These are phyloP conservation scores for Cytospora mali DNA, from an alignment of 2,329 filamentous ascomycete species.

Conservation along the genomic window DNA sequence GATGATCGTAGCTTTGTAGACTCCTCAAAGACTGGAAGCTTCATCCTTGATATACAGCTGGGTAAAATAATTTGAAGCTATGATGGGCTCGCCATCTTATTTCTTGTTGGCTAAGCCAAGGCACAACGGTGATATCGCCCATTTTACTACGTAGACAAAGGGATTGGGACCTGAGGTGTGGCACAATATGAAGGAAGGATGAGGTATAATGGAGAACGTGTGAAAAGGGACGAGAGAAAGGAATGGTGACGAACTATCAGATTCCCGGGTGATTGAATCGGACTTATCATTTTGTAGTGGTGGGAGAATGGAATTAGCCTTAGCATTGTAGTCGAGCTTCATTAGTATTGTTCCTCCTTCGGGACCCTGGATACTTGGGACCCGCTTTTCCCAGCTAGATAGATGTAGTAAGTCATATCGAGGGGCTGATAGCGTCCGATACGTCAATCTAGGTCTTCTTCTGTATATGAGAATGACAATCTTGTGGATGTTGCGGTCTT, in stretches of 20 bases:
- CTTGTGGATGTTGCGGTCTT: too few species aligned
- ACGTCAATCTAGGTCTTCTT: not conserved
- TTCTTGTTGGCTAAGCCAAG: not conserved
- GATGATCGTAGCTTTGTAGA: not conserved
- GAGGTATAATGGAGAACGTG: not conserved
- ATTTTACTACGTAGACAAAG: conserved; percentile 4
- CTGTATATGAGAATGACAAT: too few species aligned
- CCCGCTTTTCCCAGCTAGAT: not conserved
- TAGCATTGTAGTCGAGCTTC: conserved; percentile 19
- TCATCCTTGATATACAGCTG: not conserved
- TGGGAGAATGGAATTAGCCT: conserved; percentile 4
- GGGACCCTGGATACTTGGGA: not conserved
- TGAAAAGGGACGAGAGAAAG: not conserved
- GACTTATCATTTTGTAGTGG: conserved; percentile 18
- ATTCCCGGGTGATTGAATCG: not conserved
- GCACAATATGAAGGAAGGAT: conserved; percentile 5
- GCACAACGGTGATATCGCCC: not conserved
- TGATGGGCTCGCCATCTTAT: not conserved
- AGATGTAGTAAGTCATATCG: not conserved
- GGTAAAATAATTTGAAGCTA: not conserved
- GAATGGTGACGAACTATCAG: not conserved
- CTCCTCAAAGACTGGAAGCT: not conserved
- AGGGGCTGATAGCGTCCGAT: not conserved
- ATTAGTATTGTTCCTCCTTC: conserved; percentile 23
- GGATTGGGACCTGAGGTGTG: conserved; percentile 4